phyloP scores from a whole-genome alignment of 164 flowering plant genomes.

The Vitis labrusca region DNA sequence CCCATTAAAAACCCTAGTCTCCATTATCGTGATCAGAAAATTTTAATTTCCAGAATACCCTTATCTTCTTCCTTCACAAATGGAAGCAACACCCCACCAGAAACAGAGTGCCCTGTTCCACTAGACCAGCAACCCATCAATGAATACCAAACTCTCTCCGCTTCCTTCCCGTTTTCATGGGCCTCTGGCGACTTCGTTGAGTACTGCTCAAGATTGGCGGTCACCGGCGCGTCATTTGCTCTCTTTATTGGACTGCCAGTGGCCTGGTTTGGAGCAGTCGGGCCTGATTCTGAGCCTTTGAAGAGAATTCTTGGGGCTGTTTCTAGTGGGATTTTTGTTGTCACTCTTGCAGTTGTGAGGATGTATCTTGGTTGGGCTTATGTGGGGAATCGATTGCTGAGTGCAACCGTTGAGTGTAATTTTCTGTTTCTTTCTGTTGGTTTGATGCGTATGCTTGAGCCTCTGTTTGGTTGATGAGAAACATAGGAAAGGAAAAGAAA shows the following conservation, averaged over 20 bases:
- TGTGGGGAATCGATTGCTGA: constrained; percentile 87
- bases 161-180: constrained; percentile 83
- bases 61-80: constrained; percentile 34
- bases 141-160: constrained; percentile 68
- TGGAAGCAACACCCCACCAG: constrained; percentile 42
- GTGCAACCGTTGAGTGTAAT: constrained; percentile 93
- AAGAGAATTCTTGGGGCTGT: constrained; percentile 48
- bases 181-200: constrained; percentile 57
- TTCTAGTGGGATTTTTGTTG: constrained; percentile 68
- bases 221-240: constrained; percentile 60
- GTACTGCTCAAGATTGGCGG: constrained; percentile 48
- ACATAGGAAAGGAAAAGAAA: no score
- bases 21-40: constrained; percentile 1
- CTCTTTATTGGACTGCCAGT: constrained; percentile 82
- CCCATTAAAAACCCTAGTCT: not conserved
- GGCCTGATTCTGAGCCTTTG: constrained; percentile 51
- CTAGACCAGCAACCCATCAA: constrained; percentile 80
- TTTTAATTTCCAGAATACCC: constrained; percentile 14
- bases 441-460: not conserved
- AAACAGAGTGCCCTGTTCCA: constrained; percentile 91
- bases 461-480: no score
- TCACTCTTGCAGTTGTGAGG: constrained; percentile 73
- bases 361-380: constrained; percentile 98
- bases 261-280: constrained; percentile 67
- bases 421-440: not conserved